A percentile compares a stretch with the other conserved stretches of the same genome.
Evolutionary conservation across 139 green algal species (phyloP).

Genomic region (Chlorella sp.): DNA sequence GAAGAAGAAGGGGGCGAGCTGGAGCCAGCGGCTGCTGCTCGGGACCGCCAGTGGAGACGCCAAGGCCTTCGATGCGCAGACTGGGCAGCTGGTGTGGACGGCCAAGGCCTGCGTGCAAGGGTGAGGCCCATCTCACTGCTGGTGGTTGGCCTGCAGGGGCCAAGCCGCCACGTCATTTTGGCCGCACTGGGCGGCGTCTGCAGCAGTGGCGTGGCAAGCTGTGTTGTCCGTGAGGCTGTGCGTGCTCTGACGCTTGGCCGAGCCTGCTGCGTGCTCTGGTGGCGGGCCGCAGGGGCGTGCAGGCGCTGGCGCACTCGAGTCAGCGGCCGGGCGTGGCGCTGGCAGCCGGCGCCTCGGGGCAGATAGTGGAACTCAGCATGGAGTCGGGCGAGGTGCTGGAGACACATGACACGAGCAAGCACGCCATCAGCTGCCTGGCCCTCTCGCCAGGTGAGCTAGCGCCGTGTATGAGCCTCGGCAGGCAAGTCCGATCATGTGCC

Average conservation of each 20-base stretch:
- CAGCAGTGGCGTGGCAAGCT: too few relatives aligned
- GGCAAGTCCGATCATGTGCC: too few relatives aligned
- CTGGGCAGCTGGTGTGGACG: neutral
- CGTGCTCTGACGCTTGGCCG: too few relatives aligned
- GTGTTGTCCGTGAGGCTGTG: too few relatives aligned
- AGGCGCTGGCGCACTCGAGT: neutral
- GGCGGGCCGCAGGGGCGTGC: neutral
- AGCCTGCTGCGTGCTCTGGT: too few relatives aligned
- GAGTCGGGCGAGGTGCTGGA: neutral
- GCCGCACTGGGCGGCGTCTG: too few relatives aligned
- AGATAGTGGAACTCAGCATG: neutral
- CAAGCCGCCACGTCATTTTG: too few relatives aligned
- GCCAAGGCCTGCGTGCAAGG: neutral
- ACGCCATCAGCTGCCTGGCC: neutral
- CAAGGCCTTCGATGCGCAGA: neutral
- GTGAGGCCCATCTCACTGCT: too few relatives aligned
- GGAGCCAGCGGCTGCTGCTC: neutral
- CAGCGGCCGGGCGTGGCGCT: neutral
- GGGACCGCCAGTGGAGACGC: neutral
- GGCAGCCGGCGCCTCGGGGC: neutral
- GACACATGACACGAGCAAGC: neutral
- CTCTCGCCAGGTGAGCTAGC: neutral
- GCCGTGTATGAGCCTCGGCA: too few relatives aligned
- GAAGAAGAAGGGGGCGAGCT: neutral
- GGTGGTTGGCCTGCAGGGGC: too few relatives aligned